Evolutionary conservation across 1,284 basidiomycete species (phyloP), one percentile per base, ranked within the genome.

Genomic region (Takashimella tepidaria): DNA sequence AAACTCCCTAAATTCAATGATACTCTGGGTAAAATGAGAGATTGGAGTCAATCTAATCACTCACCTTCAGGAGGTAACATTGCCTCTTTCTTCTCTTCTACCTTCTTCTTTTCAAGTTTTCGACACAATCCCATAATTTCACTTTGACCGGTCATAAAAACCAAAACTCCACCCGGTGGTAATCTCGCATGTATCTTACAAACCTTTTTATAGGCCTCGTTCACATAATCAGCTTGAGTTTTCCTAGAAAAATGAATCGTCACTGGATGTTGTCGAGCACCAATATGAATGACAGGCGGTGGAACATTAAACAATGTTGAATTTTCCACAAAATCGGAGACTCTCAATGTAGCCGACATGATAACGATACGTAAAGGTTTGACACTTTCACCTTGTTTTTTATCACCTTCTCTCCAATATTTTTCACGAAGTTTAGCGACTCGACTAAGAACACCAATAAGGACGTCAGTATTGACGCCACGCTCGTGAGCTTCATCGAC

Each of bases 401-500:
- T 82, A 8, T 37, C 10, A 37, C 31, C 31, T 56, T 87, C 83
- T 60, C 83, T 83, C 92, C 92, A 96, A 78, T 88, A 80, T 56
- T 88, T 83, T 71, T 95, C 92, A 31, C 96, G 81, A 49, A 98
- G 76, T 64, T 85, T 87, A 26, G 93, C 82, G 3, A 98, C 89
- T 41, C 96, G 84, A 66, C 92, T 96, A 26, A 99, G 79, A 6
- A 97, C 90, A 47, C 96, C 96, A 57, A 98, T 92, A 45, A 98
- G 80, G 45, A 99, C 92, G 72, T 99, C 96, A 4, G 96, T 98
- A 71, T 98, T 98, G 78, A 98, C 89, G 62, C 92, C 96, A 56
- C 96, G 80, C 74, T 99, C 96, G 76, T 98, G 96, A 0, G 96
- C 96, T 76, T 99, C 96, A 65, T 99, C 96, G 52, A 97, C 88